Conservation (phyloP, 2,329 filamentous ascomycete genomes). For the Neonectria coccinea region DNA sequence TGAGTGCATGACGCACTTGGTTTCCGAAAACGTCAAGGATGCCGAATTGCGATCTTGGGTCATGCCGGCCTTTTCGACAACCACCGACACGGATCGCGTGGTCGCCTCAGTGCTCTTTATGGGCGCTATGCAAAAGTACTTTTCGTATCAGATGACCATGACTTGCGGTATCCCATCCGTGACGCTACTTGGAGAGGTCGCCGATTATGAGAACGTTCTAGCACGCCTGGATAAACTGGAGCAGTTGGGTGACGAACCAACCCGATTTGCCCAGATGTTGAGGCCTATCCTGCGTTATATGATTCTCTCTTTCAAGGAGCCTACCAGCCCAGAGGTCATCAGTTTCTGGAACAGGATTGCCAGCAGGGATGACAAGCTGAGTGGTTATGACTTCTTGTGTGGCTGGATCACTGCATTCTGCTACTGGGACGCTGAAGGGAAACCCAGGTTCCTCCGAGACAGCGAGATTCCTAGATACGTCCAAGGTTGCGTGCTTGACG, state of each 20-base stretch:
- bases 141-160: conserved; percentile 38
- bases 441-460: no score
- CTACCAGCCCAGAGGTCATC: conserved; percentile 39
- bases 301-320: conserved; percentile 51
- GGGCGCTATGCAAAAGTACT: conserved; percentile 63
- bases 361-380: not conserved
- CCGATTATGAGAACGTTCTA: conserved; percentile 57
- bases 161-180: conserved; percentile 65
- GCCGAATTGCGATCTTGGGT: conserved; percentile 59
- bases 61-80: conserved; percentile 64
- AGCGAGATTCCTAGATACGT: no score
- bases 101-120: conserved; percentile 63
- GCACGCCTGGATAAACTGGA: conserved; percentile 52
- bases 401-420: conserved; percentile 39
- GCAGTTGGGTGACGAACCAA: conserved; percentile 52
- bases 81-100: conserved; percentile 55
- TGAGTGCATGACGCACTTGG: conserved; percentile 53
- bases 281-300: conserved; percentile 54
- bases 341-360: conserved; percentile 53
- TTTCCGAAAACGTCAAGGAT: conserved; percentile 57
- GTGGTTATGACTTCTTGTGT: conserved; percentile 5
- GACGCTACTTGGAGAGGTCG: conserved; percentile 60
- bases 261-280: conserved; percentile 50
- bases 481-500: conserved; percentile 8
- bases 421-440: conserved; percentile 28